Evolutionary conservation across 2,329 filamentous ascomycete species (phyloP), one percentile per base, ranked within the genome.

Genomic region (Aaosphaeria arxii): DNA sequence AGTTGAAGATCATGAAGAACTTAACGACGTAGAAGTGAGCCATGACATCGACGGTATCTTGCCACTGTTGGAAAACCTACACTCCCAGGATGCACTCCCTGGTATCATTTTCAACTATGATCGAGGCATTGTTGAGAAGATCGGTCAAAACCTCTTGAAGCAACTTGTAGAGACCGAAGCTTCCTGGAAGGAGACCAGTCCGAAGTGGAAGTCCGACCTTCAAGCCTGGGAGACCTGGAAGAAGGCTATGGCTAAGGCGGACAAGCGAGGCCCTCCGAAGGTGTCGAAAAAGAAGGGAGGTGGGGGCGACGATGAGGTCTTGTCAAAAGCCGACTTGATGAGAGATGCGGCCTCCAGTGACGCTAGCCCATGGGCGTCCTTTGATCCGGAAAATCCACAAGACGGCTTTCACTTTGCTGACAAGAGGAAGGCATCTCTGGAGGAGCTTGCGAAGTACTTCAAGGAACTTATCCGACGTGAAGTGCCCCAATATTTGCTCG

Each of bases 21-120:
- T n/a, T 36, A n/a, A 36, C 9, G 9, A 9, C 2, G 33, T 9
- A n/a, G 33, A 36, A 36, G 33, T 9, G n/a, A 9, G n/a, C n/a
- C 55, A 61, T 44, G 54, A 66, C n/a, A 54, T 60, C 11, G 57
- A 61, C 5, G 79, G 77, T 7, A 82, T 79, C 3, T 69, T 87
- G 13, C 77, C 82, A 1, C 69, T 89, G 30, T 71, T 87, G 0
- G 76, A 72, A 11, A 77, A 83, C 31, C 74, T 91, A 1, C 79
- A 88, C 43, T 72, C 75, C 11, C 80, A 83, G 47, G 79, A 82
- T 47, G 86, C 85, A 0, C 74, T 92, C 1, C 88, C 88, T 0
- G 87, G 85, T 0, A 83, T 92, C 9, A 66, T 91, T 1, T 92
- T 92, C 74, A 88, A 89, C 61, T 92, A 88, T 56, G 85, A 91